Percentiles rank a stretch among this genome's conserved stretches.
Conservation (phyloP, 1,284 basidiomycete species). For the Moniliophthora roreri region DNA sequence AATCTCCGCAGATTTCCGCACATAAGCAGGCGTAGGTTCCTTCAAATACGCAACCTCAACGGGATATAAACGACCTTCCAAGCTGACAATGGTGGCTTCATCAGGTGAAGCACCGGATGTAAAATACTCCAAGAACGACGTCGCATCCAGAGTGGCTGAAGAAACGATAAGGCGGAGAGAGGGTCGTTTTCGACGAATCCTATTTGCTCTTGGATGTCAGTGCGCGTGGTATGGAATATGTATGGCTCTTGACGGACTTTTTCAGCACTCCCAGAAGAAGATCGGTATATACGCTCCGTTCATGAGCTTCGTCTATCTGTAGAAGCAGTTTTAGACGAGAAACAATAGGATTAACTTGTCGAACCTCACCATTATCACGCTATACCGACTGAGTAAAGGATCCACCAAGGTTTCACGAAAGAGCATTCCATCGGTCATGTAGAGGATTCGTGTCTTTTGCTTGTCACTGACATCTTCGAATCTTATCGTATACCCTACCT, state of each 20-base stretch:
- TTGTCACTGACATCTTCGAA: constrained; percentile 92
- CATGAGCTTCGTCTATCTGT: constrained; percentile 98
- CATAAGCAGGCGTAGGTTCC: constrained; percentile 79
- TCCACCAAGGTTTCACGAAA: constrained; percentile 94
- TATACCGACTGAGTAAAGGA: constrained; percentile 86
- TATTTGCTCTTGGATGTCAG: constrained; percentile 27
- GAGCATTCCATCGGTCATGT: constrained; percentile 98
- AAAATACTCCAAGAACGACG: constrained; percentile 89
- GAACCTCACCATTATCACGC: constrained; percentile 85
- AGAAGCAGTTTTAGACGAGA: constrained; percentile 13
- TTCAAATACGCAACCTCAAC: constrained; percentile 82
- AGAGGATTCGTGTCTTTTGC: constrained; percentile 86
- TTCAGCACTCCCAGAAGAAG: constrained; percentile 90
- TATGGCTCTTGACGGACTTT: constrained; percentile 55
- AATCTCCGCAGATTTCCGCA: constrained; percentile 80
- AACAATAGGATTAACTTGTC: not conserved
- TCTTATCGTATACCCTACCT: constrained; percentile 97
- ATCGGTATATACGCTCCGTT: constrained; percentile 93
- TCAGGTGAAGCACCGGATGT: constrained; percentile 47
- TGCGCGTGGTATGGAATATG: constrained; percentile 25
- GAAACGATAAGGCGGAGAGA: constrained; percentile 90
- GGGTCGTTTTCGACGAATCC: constrained; percentile 87
- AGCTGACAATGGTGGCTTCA: constrained; percentile 78
- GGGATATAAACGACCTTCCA: constrained; percentile 92
- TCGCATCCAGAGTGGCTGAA: constrained; percentile 93